phyloP scores from a whole-genome alignment of 1,139 yeast genomes.

The Blastobotrys ciferrii region DNA sequence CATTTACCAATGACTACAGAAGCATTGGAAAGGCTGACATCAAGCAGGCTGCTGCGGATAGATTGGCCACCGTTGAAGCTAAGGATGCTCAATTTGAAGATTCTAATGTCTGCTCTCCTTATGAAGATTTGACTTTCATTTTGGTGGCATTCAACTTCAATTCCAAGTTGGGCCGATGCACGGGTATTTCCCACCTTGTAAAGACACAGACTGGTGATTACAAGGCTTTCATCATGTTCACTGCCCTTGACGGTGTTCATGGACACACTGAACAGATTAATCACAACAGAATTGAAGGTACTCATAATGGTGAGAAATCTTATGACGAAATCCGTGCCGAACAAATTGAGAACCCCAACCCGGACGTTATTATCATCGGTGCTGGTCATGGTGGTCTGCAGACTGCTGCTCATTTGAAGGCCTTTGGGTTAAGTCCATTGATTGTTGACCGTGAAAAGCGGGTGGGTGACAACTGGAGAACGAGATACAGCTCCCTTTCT shows the following conservation, averaged over 20 bases:
- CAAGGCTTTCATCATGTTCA: constrained; percentile 39
- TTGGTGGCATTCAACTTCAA: constrained; percentile 20
- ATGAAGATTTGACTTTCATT: constrained; percentile 19
- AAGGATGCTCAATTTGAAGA: constrained; percentile 13
- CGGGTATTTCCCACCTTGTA: constrained; percentile 18
- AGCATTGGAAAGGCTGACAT: constrained; percentile 24
- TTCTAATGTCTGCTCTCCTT: constrained; percentile 22
- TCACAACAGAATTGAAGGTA: constrained; percentile 39
- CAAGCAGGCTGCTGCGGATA: constrained; percentile 24
- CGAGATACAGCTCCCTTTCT: constrained; percentile 44
- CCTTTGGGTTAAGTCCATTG: constrained; percentile 41
- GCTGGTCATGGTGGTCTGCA: constrained; percentile 48
- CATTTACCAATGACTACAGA: constrained; percentile 27
- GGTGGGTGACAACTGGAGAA: constrained; percentile 49
- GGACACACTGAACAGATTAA: constrained; percentile 39
- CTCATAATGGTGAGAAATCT: constrained; percentile 38
- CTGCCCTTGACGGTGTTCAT: constrained; percentile 39
- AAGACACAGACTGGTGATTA: constrained; percentile 31
- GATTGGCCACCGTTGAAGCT: constrained; percentile 18
- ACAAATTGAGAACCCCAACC: constrained; percentile 33
- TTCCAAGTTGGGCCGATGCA: constrained; percentile 19
- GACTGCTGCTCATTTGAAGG: constrained; percentile 44
- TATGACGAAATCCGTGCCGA: constrained; percentile 12
- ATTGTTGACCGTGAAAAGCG: constrained; percentile 41
- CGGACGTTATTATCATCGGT: constrained; percentile 44